These are phyloP conservation scores for Exsudoporus floridanus DNA, from an alignment of 1,284 basidiomycete genomes.

Conservation along the genomic window DNA sequence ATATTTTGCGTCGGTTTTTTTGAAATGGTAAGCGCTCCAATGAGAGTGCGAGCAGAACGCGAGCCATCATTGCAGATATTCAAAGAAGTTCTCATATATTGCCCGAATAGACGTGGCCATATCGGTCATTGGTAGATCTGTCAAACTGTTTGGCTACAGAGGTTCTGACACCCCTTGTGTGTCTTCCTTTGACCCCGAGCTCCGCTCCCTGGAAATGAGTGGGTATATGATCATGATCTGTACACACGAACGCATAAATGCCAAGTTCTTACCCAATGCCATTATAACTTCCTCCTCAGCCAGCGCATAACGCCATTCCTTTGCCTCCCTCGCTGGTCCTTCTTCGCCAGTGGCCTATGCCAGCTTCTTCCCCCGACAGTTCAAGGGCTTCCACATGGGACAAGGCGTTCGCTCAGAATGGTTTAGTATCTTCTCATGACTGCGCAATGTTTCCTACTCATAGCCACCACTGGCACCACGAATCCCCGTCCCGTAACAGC, in stretches of 20 bases:
- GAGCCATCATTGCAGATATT: slow-evolving; percentile 38
- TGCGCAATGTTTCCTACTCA: slow-evolving; percentile 36
- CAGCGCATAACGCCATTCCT: slow-evolving; percentile 21
- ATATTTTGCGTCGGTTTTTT: slow-evolving; percentile 41
- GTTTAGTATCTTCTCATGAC: slow-evolving; percentile 40
- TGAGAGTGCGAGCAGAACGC: slow-evolving; percentile 36
- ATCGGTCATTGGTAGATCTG: slow-evolving; percentile 49
- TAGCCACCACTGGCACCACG: slow-evolving; percentile 27
- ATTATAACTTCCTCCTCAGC: slow-evolving; percentile 33
- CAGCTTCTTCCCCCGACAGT: slow-evolving; percentile 29
- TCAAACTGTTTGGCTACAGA: slow-evolving; percentile 47
- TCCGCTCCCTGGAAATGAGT: slow-evolving; percentile 44
- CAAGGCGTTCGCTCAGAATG: slow-evolving; percentile 39
- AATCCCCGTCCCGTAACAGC: slow-evolving; percentile 23
- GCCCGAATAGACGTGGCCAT: slow-evolving; percentile 44
- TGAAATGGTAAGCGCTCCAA: slow-evolving; percentile 39
- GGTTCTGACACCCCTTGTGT: slow-evolving; percentile 43
- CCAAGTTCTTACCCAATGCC: slow-evolving; percentile 37
- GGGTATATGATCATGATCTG: slow-evolving; percentile 40
- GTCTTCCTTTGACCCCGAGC: slow-evolving; percentile 45
- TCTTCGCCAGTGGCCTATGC: slow-evolving; percentile 32
- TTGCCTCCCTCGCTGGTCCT: slow-evolving; percentile 25
- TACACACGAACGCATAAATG: slow-evolving; percentile 41
- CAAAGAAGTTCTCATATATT: slow-evolving; percentile 35
- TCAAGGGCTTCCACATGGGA: slow-evolving; percentile 40